Conservation (phyloP, 1,284 basidiomycete genomes). For the Flammula alnicola region DNA sequence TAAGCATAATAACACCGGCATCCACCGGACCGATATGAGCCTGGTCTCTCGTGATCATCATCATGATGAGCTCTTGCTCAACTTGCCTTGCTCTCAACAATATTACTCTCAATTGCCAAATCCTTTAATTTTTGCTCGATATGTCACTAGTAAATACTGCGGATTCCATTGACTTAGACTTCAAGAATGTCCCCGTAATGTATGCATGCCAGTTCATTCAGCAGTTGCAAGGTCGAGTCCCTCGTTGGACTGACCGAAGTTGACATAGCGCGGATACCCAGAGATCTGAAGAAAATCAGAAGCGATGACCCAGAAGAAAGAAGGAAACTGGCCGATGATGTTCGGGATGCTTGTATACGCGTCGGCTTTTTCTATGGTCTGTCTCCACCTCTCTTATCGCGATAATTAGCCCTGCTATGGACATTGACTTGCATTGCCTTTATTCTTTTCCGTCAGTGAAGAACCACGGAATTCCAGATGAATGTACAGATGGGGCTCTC, state of each 20-base stretch:
- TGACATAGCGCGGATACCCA: conserved; percentile 29
- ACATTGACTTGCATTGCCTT: background rate
- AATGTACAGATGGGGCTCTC: conserved; percentile 50
- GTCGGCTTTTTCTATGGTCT: conserved; percentile 84
- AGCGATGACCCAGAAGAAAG: conserved; percentile 45
- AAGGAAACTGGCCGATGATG: conserved; percentile 54
- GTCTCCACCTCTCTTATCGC: conserved; percentile 16
- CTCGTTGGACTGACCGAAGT: too few relatives aligned
- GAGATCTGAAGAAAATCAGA: conserved; percentile 57
- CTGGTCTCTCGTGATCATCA: too few relatives aligned
- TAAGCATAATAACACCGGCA: conserved; percentile 1
- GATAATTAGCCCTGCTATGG: background rate
- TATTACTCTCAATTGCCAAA: background rate
- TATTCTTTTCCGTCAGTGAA: conserved; percentile 48
- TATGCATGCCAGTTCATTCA: conserved; percentile 30
- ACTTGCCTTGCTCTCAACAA: background rate
- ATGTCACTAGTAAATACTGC: conserved; percentile 36
- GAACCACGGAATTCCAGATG: conserved; percentile 70
- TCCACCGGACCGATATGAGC: conserved; percentile 1
- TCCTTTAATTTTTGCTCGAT: too few relatives aligned
- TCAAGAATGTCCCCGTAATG: conserved; percentile 45
- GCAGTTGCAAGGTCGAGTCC: too few relatives aligned
- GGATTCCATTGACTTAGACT: conserved; percentile 30
- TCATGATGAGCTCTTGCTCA: background rate
- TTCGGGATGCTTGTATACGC: conserved; percentile 73